phyloP scores from a whole-genome alignment of 2,329 filamentous ascomycete species.

The Colletotrichum cordylinicola region DNA sequence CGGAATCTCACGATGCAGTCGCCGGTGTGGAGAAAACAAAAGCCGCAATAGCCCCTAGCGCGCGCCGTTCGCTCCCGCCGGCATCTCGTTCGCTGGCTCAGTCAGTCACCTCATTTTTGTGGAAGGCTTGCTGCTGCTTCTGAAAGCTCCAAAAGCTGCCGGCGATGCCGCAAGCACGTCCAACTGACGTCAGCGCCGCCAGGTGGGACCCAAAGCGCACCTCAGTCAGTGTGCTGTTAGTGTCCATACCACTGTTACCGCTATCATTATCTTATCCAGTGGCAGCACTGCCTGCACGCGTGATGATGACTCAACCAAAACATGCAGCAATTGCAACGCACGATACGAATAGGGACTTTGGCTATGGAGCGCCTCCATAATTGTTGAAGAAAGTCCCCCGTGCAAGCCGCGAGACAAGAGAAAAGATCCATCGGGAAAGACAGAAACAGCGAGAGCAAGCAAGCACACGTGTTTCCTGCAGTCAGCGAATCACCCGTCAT shows the following conservation, averaged over 20 bases:
- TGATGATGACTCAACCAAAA: constrained; percentile 9
- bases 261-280: neutral
- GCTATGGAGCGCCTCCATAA: neutral
- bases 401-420: neutral
- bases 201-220: neutral
- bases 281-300: neutral
- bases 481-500: neutral
- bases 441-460: neutral
- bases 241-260: neutral
- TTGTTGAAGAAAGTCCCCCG: neutral
- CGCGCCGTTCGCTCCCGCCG: neutral
- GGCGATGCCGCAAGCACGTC: neutral
- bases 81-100: neutral
- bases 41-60: neutral
- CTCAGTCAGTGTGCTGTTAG: neutral
- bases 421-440: neutral
- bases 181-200: constrained; percentile 13
- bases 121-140: neutral
- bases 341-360: neutral
- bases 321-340: neutral
- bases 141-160: neutral
- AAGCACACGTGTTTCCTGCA: neutral
- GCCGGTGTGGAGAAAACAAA: neutral
- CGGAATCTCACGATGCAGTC: neutral
- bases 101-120: neutral